Evolutionary conservation across 2,329 filamentous ascomycete species (phyloP).

Genomic region (Bipolaris bicolor): DNA sequence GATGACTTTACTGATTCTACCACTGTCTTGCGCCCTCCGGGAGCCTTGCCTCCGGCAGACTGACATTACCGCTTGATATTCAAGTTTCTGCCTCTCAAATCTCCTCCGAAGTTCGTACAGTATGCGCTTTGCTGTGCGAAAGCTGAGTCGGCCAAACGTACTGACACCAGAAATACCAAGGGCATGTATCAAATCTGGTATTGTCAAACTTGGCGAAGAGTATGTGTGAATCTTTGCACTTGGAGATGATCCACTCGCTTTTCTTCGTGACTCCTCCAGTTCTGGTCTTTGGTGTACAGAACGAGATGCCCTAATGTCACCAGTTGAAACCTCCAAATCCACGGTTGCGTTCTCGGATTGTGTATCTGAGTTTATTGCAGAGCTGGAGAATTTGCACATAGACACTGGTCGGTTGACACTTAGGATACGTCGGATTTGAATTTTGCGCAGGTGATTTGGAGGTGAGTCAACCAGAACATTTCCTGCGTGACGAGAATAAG

Average conservation of each 20-base stretch:
- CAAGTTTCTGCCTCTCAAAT: background rate
- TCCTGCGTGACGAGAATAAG: background rate
- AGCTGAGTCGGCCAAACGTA: conserved; percentile 3
- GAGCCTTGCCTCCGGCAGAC: background rate
- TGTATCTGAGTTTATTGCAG: background rate
- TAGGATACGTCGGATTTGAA: background rate
- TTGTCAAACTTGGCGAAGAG: conserved; percentile 4
- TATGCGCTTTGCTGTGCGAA: conserved; percentile 10
- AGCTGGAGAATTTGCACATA: background rate
- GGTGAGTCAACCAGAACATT: background rate
- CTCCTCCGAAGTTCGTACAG: background rate
- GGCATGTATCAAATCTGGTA: background rate
- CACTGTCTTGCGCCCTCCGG: background rate
- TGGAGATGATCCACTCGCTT: background rate
- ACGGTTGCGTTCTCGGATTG: background rate
- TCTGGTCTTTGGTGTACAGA: background rate
- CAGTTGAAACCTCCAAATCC: background rate
- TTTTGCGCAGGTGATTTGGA: background rate
- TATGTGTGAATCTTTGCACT: background rate
- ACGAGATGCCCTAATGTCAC: background rate
- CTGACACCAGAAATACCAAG: conserved; percentile 3
- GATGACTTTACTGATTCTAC: background rate
- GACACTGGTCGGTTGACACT: background rate
- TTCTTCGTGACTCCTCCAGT: background rate
- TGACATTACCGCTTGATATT: background rate